Conservation (phyloP, 192 early-diverging fungal genomes). For the Coemansia sp. region DNA sequence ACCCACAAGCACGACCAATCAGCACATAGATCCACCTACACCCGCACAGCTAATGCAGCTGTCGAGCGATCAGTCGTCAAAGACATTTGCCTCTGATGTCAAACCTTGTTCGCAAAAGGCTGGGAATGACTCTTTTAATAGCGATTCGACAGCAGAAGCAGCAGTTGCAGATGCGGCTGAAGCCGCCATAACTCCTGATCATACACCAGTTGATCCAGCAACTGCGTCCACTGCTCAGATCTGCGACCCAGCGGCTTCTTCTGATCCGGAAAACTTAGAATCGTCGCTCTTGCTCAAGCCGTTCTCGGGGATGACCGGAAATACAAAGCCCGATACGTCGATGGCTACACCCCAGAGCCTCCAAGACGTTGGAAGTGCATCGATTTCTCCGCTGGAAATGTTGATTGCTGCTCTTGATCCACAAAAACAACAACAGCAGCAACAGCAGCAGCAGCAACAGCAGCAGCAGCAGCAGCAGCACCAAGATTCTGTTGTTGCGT, state of each 20-base stretch:
- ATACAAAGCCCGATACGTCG: constrained; percentile 7
- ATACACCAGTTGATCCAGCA: background rate
- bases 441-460: background rate
- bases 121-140: background rate
- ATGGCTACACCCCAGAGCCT: constrained; percentile 41
- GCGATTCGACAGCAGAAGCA: background rate
- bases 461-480: no score
- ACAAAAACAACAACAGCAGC: constrained; percentile 21
- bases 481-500: constrained; percentile 6
- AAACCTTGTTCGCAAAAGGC: background rate
- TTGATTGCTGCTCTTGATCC: constrained; percentile 49
- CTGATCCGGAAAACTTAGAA: background rate
- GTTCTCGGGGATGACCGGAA: constrained; percentile 9
- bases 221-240: background rate
- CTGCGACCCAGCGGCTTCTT: background rate
- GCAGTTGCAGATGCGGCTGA: background rate
- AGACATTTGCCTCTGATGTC: constrained; percentile 1
- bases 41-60: background rate
- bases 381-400: constrained; percentile 49
- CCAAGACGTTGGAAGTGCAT: constrained; percentile 19
- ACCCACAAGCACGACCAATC: background rate
- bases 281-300: constrained; percentile 48
- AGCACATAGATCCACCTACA: background rate
- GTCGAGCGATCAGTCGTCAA: background rate
- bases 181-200: background rate